These are phyloP conservation scores for Camelina laxa DNA, from an alignment of 345 rosid genomes.

Conservation along the genomic window DNA sequence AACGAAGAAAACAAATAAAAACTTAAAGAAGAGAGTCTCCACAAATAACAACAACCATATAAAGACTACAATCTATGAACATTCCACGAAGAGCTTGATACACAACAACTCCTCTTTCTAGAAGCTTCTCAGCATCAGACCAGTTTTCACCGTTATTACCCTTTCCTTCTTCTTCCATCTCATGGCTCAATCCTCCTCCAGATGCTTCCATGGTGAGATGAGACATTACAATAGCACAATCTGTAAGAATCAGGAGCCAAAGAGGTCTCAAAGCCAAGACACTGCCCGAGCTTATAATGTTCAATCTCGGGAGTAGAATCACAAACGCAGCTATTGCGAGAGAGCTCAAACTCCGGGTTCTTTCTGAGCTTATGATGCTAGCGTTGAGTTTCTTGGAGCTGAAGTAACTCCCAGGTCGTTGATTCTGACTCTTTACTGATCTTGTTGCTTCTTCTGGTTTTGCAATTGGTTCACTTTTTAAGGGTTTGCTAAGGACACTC, in stretches of 20 bases:
- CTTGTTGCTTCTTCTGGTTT: slow-evolving; percentile 30
- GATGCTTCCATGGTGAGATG: slow-evolving; percentile 47
- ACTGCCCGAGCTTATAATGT: slow-evolving; percentile 51
- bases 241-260: slow-evolving; percentile 63
- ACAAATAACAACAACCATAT: slow-evolving; percentile 61
- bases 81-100: slow-evolving; percentile 66
- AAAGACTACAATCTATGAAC: slow-evolving; percentile 79
- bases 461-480: slow-evolving; percentile 10
- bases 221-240: slow-evolving; percentile 55
- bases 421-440: slow-evolving; percentile 31
- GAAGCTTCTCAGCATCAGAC: slow-evolving; percentile 62
- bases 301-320: slow-evolving; percentile 51
- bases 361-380: slow-evolving; percentile 61
- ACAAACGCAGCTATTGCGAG: slow-evolving; percentile 61
- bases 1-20: neutral
- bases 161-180: slow-evolving; percentile 37
- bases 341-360: slow-evolving; percentile 59
- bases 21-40: too few relatives aligned
- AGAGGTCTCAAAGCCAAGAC: slow-evolving; percentile 62
- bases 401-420: slow-evolving; percentile 43
- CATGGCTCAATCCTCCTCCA: slow-evolving; percentile 41
- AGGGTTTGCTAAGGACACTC: slow-evolving; percentile 8
- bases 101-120: slow-evolving; percentile 74
- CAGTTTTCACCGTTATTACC: slow-evolving; percentile 47
- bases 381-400: slow-evolving; percentile 61